Base-by-base conservation (phyloP, 495 filamentous ascomycete genomes). In the Poronia punctata region DNA sequence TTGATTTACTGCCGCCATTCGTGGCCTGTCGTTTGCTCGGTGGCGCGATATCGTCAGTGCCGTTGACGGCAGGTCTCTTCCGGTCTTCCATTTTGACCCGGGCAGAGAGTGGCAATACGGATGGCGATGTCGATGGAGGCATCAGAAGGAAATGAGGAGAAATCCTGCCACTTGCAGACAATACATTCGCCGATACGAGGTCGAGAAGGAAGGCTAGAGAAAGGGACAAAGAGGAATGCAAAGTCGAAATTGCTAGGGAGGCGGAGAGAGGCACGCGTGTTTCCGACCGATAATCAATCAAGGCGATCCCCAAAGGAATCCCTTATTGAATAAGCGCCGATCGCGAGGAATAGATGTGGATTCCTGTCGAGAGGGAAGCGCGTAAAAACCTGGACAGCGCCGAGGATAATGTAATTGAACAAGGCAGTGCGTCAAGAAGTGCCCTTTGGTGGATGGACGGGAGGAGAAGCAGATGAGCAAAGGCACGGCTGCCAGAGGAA, bases 21-120 rank as follows among this genome's bases (percentile, higher is more conserved):
- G 85, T 70, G 7, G 83, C 84, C 63, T 90, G 86, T 60, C 86
- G 81, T 74, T 95, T 95, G 54, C 73, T 78, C 7, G 87, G 86
- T 28, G 88, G 88, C 42, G 82, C 84, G 46, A 79, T 69, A 35
- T 90, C 84, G 63, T 89, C 87, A 57, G 76, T 67, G 51, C 79
- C 82, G 58, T 71, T 66, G 39, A 77, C 68, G 48, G 86, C 83
- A 52, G 86, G 81, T 77, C 88, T 79, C 74, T 95, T 95, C 78
- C 88, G 86, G 72, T 94, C 87, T 72, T 95, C 88, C 88, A 95
- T 95, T 76, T 88, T 95, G 76, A 81, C 71, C 64, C 68, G 60
- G 60, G 64, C 65, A 61, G 71, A 68, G 58, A 79, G 74, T 73
- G 84, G 75, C 71, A 71, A 66, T 66, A 82, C 72, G 63, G 80